These are phyloP conservation scores for Jamesozyma jinghongensis DNA, from an alignment of 805 yeast species.

Conservation along the genomic window DNA sequence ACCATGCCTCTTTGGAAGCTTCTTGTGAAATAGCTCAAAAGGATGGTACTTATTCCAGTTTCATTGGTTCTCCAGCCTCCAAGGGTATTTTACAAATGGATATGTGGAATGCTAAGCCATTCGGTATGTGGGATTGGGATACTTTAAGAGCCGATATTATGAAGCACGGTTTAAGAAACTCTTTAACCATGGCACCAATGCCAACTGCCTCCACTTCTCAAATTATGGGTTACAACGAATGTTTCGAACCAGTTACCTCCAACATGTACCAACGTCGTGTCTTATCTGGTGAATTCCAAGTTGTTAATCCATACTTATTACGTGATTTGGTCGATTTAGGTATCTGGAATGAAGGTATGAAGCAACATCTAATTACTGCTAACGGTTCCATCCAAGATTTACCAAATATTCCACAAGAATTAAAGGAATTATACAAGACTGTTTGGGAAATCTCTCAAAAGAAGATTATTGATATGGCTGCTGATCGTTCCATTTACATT, in stretches of 20 bases:
- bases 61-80: conserved; percentile 83
- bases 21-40: conserved; percentile 70
- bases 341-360: conserved; percentile 73
- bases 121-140: conserved; percentile 84
- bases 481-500: conserved; percentile 68
- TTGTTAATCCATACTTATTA: conserved; percentile 78
- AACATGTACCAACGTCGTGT: conserved; percentile 88
- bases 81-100: conserved; percentile 79
- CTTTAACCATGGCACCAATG: conserved; percentile 88
- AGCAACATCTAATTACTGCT: conserved; percentile 61
- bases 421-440: conserved; percentile 78
- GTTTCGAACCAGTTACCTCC: conserved; percentile 94
- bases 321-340: conserved; percentile 76
- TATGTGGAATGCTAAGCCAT: conserved; percentile 73
- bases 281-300: conserved; percentile 86
- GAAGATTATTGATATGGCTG: conserved; percentile 74
- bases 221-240: conserved; percentile 86
- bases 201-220: conserved; percentile 98
- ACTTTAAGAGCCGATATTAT: conserved; percentile 49
- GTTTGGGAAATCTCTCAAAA: conserved; percentile 95
- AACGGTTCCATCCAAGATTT: conserved; percentile 83
- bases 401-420: conserved; percentile 59
- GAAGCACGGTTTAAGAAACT: conserved; percentile 71
- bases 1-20: conserved; percentile 86
- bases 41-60: conserved; percentile 64